Evolutionary conservation across 257 asterid species (phyloP).

Genomic region (Paraleonurus japonicus): DNA sequence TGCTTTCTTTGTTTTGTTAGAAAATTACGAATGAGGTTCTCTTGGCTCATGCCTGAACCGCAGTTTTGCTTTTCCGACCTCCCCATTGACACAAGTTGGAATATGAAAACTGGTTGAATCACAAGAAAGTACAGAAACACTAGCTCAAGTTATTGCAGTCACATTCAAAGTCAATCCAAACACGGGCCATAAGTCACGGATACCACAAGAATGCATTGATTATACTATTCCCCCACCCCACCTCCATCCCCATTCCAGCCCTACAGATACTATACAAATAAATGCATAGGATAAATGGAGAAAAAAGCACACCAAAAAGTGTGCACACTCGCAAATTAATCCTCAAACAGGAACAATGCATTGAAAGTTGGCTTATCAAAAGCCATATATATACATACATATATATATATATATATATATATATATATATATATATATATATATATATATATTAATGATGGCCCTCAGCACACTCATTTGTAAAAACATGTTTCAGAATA

Average conservation of each 20-base stretch:
- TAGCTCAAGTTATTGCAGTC: constrained; percentile 55
- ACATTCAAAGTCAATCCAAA: constrained; percentile 51
- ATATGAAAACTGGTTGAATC: constrained; percentile 38
- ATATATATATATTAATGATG: constrained; percentile 28
- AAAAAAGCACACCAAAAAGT: neutral
- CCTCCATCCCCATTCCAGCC: constrained; percentile 26
- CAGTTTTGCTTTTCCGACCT: neutral
- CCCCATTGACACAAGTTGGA: constrained; percentile 27
- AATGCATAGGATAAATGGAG: constrained; percentile 9
- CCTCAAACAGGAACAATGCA: constrained; percentile 30
- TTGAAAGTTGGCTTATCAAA: constrained; percentile 23
- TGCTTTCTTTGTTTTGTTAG: neutral
- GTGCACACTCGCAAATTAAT: constrained; percentile 15
- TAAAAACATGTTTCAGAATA: neutral
- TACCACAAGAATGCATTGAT: constrained; percentile 49
- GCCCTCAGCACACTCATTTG: constrained; percentile 15
- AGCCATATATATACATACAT: too few relatives aligned
- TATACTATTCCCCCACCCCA: constrained; percentile 16
- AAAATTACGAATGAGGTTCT: neutral
- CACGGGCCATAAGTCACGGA: constrained; percentile 84
- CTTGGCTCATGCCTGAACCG: neutral
- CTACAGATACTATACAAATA: neutral
- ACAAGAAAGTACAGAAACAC: constrained; percentile 61
- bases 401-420: too few relatives aligned
- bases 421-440: too few relatives aligned